phyloP scores from a whole-genome alignment of 2,329 filamentous ascomycete genomes.

The Dothistroma pini region DNA sequence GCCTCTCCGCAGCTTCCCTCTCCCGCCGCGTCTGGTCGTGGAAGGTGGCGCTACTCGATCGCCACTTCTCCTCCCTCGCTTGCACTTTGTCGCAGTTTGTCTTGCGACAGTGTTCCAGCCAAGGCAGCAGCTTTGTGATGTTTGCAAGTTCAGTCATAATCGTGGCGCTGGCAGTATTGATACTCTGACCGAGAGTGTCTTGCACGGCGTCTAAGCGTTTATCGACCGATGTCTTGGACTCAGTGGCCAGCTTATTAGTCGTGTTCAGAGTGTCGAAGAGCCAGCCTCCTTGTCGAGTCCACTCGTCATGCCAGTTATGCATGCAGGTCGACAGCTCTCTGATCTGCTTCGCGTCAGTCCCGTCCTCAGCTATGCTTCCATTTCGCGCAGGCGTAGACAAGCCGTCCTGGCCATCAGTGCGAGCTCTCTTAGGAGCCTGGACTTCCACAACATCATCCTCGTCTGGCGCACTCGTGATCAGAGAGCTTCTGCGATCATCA shows the following conservation, averaged over 20 bases:
- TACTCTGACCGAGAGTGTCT: conserved; percentile 27
- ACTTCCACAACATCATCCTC: conserved; percentile 19
- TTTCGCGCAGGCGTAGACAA: conserved; percentile 2
- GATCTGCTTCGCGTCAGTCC: conserved; percentile 10
- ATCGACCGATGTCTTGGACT: conserved; percentile 13
- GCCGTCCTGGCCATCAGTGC: conserved; percentile 14
- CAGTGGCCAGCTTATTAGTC: conserved; percentile 15
- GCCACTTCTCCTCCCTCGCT: conserved; percentile 40
- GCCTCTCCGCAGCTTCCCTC: conserved; percentile 36
- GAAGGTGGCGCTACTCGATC: conserved; percentile 39
- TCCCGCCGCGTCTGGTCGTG: conserved; percentile 37
- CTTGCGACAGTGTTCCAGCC: conserved; percentile 40
- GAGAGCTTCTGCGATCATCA: conserved; percentile 6
- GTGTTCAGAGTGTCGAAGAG: conserved; percentile 28
- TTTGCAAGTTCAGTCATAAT: conserved; percentile 29
- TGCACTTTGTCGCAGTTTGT: conserved; percentile 35
- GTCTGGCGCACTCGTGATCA: conserved; percentile 9
- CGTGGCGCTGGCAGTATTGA: conserved; percentile 27
- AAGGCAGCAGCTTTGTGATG: conserved; percentile 36
- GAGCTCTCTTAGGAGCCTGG: conserved; percentile 19
- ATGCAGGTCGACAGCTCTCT: conserved; percentile 17
- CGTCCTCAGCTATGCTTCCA: conserved; percentile 16
- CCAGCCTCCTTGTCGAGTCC: conserved; percentile 31
- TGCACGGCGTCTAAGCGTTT: conserved; percentile 24
- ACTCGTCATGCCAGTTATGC: conserved; percentile 27